phyloP scores from a whole-genome alignment of 2,329 filamentous ascomycete genomes.

The Nannizziopsis arthrosporioides region DNA sequence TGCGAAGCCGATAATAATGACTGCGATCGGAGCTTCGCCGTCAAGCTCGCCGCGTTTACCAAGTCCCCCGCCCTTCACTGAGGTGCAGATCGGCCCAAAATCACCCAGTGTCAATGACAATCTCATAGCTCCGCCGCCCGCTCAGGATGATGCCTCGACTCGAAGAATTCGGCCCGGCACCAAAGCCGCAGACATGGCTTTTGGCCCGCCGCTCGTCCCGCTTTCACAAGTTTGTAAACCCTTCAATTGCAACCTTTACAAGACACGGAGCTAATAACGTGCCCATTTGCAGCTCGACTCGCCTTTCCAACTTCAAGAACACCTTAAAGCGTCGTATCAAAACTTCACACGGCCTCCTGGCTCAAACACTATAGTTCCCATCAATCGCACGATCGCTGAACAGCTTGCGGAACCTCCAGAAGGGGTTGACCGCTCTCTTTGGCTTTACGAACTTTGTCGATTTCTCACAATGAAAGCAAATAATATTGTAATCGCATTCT shows the following conservation, averaged over 20 bases:
- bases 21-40: constrained; percentile 36
- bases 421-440: constrained; percentile 73
- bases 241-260: background rate
- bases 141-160: constrained; percentile 59
- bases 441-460: constrained; percentile 95
- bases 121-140: constrained; percentile 47
- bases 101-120: constrained; percentile 57
- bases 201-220: constrained; percentile 77
- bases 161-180: constrained; percentile 86
- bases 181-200: constrained; percentile 81
- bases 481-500: constrained; percentile 79
- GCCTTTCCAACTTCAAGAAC: constrained; percentile 92
- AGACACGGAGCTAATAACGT: constrained; percentile 6
- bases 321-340: constrained; percentile 84
- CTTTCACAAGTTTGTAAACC: constrained; percentile 56
- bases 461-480: constrained; percentile 94
- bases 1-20: constrained; percentile 24
- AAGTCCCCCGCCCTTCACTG: constrained; percentile 84
- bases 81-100: constrained; percentile 77
- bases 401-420: constrained; percentile 68
- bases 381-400: constrained; percentile 63
- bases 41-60: constrained; percentile 84
- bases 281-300: constrained; percentile 66
- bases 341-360: constrained; percentile 56
- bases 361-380: constrained; percentile 52